phyloP scores from a whole-genome alignment of 306 rosid species.

The Quercus suber region DNA sequence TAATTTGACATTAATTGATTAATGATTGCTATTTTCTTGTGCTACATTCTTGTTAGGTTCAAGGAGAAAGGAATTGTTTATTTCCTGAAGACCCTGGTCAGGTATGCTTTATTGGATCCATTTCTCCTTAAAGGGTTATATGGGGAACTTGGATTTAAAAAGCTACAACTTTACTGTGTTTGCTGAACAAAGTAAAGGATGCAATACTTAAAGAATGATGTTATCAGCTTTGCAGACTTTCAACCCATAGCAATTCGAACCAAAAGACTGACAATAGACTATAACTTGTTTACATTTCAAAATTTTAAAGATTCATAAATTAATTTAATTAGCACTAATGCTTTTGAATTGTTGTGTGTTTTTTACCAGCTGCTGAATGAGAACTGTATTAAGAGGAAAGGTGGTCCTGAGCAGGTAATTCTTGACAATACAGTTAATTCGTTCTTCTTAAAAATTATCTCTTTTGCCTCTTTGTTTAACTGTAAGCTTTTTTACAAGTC shows the following conservation, averaged over 20 bases:
- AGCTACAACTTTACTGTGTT: slow-evolving; percentile 10
- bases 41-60: slow-evolving; percentile 52
- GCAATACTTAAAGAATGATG: slow-evolving; percentile 13
- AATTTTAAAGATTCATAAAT: not conserved
- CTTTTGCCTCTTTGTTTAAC: not conserved
- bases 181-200: slow-evolving; percentile 17
- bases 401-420: slow-evolving; percentile 46
- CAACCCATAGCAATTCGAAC: slow-evolving; percentile 12
- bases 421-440: not conserved
- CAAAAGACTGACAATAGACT: not conserved
- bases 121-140: slow-evolving; percentile 25
- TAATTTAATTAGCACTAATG: not conserved
- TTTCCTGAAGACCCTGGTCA: slow-evolving; percentile 97
- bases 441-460: not conserved
- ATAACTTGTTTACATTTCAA: not conserved
- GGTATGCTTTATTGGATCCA: slow-evolving; percentile 70
- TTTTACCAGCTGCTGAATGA: slow-evolving; percentile 63
- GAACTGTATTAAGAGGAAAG: slow-evolving; percentile 76
- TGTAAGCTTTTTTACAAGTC: not conserved
- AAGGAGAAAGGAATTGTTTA: slow-evolving; percentile 81
- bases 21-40: slow-evolving; percentile 34
- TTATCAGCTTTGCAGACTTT: slow-evolving; percentile 32
- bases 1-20: slow-evolving; percentile 42
- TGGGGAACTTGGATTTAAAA: slow-evolving; percentile 30
- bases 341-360: slow-evolving; percentile 11